A percentile compares a stretch with the other conserved stretches of the same genome.
Evolutionary conservation across 305 asterid species (phyloP).

Genomic region (Fraxinus nigra): DNA sequence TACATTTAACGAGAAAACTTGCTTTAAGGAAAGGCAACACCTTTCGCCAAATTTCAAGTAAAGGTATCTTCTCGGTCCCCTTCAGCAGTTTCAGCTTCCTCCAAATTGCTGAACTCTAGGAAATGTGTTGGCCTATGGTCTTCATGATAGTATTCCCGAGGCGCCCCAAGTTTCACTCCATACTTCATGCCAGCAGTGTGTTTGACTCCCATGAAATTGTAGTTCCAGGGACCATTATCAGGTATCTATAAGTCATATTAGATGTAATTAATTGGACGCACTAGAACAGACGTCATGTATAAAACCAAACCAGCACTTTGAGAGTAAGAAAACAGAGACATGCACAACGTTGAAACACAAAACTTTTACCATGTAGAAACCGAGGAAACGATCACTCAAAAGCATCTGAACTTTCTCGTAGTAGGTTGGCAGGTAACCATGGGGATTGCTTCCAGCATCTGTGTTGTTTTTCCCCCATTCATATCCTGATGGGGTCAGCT

Average conservation of each 20-base stretch:
- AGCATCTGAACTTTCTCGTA: slow-evolving; percentile 99
- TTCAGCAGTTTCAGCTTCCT: slow-evolving; percentile 82
- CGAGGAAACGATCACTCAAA: slow-evolving; percentile 94
- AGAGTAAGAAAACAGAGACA: not conserved
- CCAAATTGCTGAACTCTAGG: slow-evolving; percentile 91
- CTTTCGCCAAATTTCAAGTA: slow-evolving; percentile 23
- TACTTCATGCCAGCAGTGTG: slow-evolving; percentile 84
- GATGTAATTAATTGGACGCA: not conserved
- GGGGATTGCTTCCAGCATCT: slow-evolving; percentile 91
- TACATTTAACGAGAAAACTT: not conserved
- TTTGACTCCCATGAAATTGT: slow-evolving; percentile 95
- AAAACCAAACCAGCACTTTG: not conserved
- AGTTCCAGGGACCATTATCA: slow-evolving; percentile 95
- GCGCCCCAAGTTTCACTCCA: slow-evolving; percentile 87
- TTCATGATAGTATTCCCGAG: slow-evolving; percentile 87
- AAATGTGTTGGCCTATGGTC: slow-evolving; percentile 95
- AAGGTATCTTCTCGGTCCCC: slow-evolving; percentile 94
- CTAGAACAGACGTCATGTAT: not conserved
- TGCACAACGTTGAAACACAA: not conserved
- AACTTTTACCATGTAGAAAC: slow-evolving; percentile 86
- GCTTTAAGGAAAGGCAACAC: not conserved
- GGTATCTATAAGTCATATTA: slow-evolving; percentile 53
- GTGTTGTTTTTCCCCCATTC: slow-evolving; percentile 98
- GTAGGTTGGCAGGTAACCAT: slow-evolving; percentile 90
- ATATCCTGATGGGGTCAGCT: slow-evolving; percentile 86